These are phyloP conservation scores for Ceratocystis diversiconidia DNA, from an alignment of 2,329 filamentous ascomycete genomes.

Conservation along the genomic window DNA sequence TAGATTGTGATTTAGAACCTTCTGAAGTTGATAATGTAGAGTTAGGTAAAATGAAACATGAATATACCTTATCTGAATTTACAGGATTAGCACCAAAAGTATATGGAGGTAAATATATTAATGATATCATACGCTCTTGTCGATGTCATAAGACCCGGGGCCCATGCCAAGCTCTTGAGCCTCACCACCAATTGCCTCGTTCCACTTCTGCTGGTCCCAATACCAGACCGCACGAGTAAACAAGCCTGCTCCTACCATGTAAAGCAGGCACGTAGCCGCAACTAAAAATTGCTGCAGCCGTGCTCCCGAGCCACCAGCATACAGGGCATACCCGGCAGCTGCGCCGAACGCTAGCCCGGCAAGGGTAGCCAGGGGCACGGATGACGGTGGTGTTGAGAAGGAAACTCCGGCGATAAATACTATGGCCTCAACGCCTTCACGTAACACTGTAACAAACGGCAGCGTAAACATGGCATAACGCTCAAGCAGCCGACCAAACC, in stretches of 20 bases:
- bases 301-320: constrained; percentile 40
- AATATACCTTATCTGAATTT: no score
- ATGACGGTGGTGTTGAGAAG: constrained; percentile 56
- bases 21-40: no score
- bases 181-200: constrained; percentile 45
- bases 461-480: constrained; percentile 78
- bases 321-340: constrained; percentile 58
- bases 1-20: no score
- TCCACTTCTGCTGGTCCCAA: constrained; percentile 58
- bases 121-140: constrained; percentile 63
- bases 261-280: constrained; percentile 66
- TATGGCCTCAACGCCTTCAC: constrained; percentile 75
- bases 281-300: constrained; percentile 62
- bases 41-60: no score
- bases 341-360: constrained; percentile 54
- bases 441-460: constrained; percentile 74
- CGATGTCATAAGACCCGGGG: constrained; percentile 66
- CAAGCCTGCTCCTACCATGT: constrained; percentile 69
- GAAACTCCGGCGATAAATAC: constrained; percentile 77
- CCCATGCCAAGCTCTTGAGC: constrained; percentile 39
- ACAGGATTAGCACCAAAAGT: no score
- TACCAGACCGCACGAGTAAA: constrained; percentile 66
- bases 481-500: constrained; percentile 50
- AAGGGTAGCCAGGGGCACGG: constrained; percentile 66
- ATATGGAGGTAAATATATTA: no score